Base-by-base conservation (phyloP, 257 asterid genomes). In the Solanum infundibuliforme region DNA sequence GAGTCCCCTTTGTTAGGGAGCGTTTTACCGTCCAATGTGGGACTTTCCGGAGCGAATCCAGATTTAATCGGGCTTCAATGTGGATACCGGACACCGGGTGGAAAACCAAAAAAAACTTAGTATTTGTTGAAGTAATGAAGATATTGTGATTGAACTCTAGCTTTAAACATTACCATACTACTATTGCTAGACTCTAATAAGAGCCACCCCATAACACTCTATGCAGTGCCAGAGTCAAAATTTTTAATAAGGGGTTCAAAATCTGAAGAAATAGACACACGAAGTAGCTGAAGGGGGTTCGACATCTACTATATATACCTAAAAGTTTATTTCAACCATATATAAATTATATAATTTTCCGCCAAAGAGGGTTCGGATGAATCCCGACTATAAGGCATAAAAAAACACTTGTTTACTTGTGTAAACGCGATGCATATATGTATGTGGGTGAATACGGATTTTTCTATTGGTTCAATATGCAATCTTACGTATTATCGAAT, bases 21-120 rank as follows among this genome's bases (percentile, higher is more conserved):
- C 3, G 3, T 14, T 48, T 48, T 48, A 48, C 21, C 7, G 0
- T 0, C 20, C 7, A 46, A 46, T 48, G 60, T 52, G 60, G 23
- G 8, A 52, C 3, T 52, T 52, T 0, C 0, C 4, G 8, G 1
- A 14, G 60, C 1, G 9, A 55, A 55, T 55, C 0, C 5, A 20
- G 1, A 55, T 55, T 55, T 55, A 20, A 0, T 20, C 25, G 0
- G 1, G 0, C 2, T 55, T 0, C 25, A 55, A 55, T 55, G 10
- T 55, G 2, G 10, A 0, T 20, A 20, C 0, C 25, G n/a, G 0
- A 18, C 10, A 52, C 9, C 0, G 1, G 1, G 0, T 18, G 4
- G 1, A 0, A 52, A 55, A 18, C 1, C 1, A 52, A 18, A 52
- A 52, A 6, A 6, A 18, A 0, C n/a, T 14, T 48, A 48, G 21